Evolutionary conservation across 306 rosid genomes (phyloP), one percentile per base, ranked within the genome.

Genomic region (Quillaja saponaria): DNA sequence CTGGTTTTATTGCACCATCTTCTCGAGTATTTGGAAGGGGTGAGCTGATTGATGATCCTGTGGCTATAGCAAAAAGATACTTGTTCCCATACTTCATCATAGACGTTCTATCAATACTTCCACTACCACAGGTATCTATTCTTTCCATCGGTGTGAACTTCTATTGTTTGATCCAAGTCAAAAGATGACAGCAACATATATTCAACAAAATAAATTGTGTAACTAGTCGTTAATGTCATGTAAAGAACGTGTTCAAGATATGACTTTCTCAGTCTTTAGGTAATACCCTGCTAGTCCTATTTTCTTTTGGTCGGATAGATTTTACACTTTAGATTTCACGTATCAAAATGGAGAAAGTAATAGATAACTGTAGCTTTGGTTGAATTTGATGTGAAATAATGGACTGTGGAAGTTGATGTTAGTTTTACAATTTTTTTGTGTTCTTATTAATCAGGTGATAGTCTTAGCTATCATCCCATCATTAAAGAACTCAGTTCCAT

Each of bases 21-120:
- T 89, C 96, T 33, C 84, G 86, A 34, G 87, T 89, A 13, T 94
- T 89, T 33, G 99, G 99, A 58, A 83, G 96, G 73, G 95, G 95
- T 7, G 97, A 84, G 62, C 74, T 79, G 10, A 67, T 81, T 54
- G 63, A 59, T 20, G 91, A 94, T 72, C 72, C 69, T 34, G 1
- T 17, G 9, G 82, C 84, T 48, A 92, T 92, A 60, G 82, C 82
- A 37, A 85, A 66, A 64, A 83, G 86, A 83, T 92, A 92, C 75
- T 46, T 92, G 17, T 68, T 54, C 13, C 71, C 97, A 0, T 39
- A 78, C 75, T 94, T 94, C 78, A 61, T 84, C 62, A 71, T 92
- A 48, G 99, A 94, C 68, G 44, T 94, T 70, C 74, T 94, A 10
- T 79, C 99, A 38, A 74, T 94, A 65, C 64, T 94, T 72, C 99